Evolutionary conservation across 2,329 filamentous ascomycete genomes (phyloP), one percentile per base, ranked within the genome.

Genomic region (Allantophomopsis cytisporea): DNA sequence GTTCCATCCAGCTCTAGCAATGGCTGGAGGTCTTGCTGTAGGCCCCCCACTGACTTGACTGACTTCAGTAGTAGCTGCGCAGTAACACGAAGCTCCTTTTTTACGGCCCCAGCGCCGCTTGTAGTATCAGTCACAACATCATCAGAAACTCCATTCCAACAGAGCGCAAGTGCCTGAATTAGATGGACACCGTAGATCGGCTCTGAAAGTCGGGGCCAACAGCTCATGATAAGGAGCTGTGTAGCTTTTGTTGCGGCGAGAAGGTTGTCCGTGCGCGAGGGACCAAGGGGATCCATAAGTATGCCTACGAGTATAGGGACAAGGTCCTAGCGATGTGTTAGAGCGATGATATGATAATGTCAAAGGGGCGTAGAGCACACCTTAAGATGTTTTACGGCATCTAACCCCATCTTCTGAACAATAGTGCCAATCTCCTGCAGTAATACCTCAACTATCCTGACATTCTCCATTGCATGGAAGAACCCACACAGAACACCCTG

Each of bases 211-310:
- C 85, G 67, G 10, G 83, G 80, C 77, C 85, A 87, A 42, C 73
- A 75, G 43, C 69, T 77, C 10, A 68, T 47, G 8, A 93, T 60
- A 11, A 81, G 60, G 1, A 62, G 60, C 38, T 75, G 68, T 16
- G 85, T 50, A 1, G 75, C 66, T n/a, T 62, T 54, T 2, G 69
- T 56, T 1, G 42, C 69, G 0, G 70, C 63, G 1, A 66, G 39
- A 2, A 87, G 58, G 1, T 79, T 60, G 0, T 64, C 59, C 1
- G 69, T 62, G 44, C 72, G 64, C 1, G 68, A 64, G 8, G 69
- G 60, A 1, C 70, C 69, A 52, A 91, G 84, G 0, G 83, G 77
- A 50, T 87, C 76, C 2, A 72, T 68, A 39, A 94, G 62, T 8
- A 80, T 71, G 31, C 65, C 62, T 2, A 74, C 73, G 8, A 85